These are phyloP conservation scores for Blumeria graminis DNA, from an alignment of 2,329 filamentous ascomycete species.

Conservation along the genomic window DNA sequence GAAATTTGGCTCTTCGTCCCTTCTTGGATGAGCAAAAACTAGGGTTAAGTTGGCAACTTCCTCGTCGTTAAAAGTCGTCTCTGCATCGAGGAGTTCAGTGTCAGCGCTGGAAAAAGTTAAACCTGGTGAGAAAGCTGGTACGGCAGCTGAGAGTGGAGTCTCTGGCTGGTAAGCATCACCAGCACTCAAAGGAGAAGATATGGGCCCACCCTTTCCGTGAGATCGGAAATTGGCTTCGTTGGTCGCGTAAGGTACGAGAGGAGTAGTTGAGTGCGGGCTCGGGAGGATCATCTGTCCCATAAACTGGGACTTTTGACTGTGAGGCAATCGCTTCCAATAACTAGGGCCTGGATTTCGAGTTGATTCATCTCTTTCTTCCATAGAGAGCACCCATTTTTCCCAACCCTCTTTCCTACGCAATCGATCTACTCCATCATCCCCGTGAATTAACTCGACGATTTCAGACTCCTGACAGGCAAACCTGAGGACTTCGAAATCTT, in stretches of 20 bases:
- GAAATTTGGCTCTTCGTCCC: conserved; percentile 16
- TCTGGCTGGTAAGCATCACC: conserved; percentile 18
- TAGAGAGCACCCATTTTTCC: conserved; percentile 54
- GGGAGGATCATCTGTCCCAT: conserved; percentile 11
- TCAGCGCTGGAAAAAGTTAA: conserved; percentile 6
- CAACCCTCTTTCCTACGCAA: conserved; percentile 53
- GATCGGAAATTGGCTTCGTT: conserved; percentile 11
- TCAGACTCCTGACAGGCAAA: conserved; percentile 48
- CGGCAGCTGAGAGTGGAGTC: conserved; percentile 34
- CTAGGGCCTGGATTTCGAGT: conserved; percentile 52
- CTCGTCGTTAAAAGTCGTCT: conserved; percentile 24
- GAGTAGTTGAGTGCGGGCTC: conserved; percentile 10
- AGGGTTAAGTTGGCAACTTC: conserved; percentile 28
- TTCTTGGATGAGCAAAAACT: conserved; percentile 20
- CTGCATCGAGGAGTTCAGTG: conserved; percentile 12
- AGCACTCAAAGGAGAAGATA: conserved; percentile 18
- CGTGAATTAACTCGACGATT: conserved; percentile 48
- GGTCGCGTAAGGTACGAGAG: conserved; percentile 12
- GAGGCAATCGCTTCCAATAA: conserved; percentile 13
- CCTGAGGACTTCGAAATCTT: conserved; percentile 50
- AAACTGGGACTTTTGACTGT: conserved; percentile 6
- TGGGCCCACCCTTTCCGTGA: conserved; percentile 8
- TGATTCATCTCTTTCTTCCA: conserved; percentile 44
- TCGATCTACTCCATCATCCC: conserved; percentile 55
- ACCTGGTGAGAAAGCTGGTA: conserved; percentile 28